Conservation (phyloP, 1,139 yeast species). For the Geotrichum restrictum region DNA sequence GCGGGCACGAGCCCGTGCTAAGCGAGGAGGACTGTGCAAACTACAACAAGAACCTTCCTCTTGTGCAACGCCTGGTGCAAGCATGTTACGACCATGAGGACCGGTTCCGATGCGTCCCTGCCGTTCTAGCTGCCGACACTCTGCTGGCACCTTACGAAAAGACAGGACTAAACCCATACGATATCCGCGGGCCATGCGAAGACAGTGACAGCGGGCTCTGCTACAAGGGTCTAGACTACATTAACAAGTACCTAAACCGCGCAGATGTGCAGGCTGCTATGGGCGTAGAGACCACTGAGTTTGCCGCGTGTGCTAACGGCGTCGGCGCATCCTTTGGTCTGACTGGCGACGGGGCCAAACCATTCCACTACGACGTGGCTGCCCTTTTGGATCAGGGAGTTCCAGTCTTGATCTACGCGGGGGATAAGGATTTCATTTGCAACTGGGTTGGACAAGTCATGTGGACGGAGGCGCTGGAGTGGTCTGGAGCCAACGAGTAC, state of each 20-base stretch:
- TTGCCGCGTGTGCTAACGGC: conserved; percentile 53
- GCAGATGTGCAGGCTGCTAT: conserved; percentile 61
- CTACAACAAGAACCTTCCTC: conserved; percentile 51
- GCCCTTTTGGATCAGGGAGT: conserved; percentile 55
- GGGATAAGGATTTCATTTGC: conserved; percentile 86
- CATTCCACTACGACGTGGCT: conserved; percentile 60
- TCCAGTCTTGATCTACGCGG: conserved; percentile 80
- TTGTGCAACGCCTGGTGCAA: conserved; percentile 50
- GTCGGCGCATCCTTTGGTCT: conserved; percentile 54
- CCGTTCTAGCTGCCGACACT: conserved; percentile 73
- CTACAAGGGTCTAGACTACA: conserved; percentile 53
- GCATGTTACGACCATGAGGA: conserved; percentile 56
- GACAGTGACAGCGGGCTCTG: conserved; percentile 56
- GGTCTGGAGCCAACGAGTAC: conserved; percentile 45
- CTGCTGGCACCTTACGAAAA: conserved; percentile 51
- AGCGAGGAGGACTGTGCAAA: conserved; percentile 56
- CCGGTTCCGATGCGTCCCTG: conserved; percentile 50
- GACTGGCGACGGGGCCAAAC: conserved; percentile 60
- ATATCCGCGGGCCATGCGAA: conserved; percentile 49
- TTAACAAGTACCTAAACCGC: conserved; percentile 57
- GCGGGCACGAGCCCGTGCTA: conserved; percentile 68
- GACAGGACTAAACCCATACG: conserved; percentile 67
- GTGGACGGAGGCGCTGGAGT: conserved; percentile 66
- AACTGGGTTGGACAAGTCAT: conserved; percentile 86
- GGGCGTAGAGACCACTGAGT: conserved; percentile 51